Evolutionary conservation across 1,284 basidiomycete species (phyloP).

Genomic region (Rhodotorula sp.): DNA sequence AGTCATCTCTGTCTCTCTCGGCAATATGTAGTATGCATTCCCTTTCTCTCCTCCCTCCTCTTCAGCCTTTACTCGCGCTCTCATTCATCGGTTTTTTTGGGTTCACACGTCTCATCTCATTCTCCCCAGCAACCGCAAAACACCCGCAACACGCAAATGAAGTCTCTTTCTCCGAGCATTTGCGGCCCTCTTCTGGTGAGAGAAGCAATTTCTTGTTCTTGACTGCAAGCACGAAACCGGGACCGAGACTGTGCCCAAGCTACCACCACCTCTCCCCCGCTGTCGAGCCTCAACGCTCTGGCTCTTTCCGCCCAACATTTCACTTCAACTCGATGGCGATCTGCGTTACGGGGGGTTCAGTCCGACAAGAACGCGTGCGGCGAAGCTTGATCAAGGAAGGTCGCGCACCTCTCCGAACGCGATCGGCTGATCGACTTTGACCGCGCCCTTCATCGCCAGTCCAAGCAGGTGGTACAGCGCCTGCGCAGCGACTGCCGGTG

Average conservation of each 20-base stretch:
- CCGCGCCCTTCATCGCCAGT: constrained; percentile 38
- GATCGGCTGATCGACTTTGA: constrained; percentile 45
- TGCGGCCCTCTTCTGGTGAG: no score
- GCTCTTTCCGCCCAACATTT: not conserved
- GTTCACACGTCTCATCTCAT: not conserved
- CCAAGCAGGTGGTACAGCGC: constrained; percentile 47
- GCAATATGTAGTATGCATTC: not conserved
- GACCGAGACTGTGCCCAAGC: no score
- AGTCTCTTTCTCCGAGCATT: not conserved
- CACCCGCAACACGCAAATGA: not conserved
- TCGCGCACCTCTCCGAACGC: constrained; percentile 45
- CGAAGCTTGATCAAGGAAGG: not conserved
- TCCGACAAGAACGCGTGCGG: not conserved
- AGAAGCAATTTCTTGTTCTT: no score
- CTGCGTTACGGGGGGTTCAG: not conserved
- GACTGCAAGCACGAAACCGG: no score
- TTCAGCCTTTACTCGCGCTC: not conserved
- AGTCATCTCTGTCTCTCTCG: not conserved
- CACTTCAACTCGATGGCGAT: constrained; percentile 12
- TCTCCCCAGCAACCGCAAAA: not conserved
- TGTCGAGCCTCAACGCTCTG: no score
- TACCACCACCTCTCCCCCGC: no score
- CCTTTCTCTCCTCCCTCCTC: not conserved
- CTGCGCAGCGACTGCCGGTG: constrained; percentile 44
- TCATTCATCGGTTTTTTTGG: not conserved